Base-by-base conservation (phyloP, 2,329 filamentous ascomycete species). In the Phialophora tarda region DNA sequence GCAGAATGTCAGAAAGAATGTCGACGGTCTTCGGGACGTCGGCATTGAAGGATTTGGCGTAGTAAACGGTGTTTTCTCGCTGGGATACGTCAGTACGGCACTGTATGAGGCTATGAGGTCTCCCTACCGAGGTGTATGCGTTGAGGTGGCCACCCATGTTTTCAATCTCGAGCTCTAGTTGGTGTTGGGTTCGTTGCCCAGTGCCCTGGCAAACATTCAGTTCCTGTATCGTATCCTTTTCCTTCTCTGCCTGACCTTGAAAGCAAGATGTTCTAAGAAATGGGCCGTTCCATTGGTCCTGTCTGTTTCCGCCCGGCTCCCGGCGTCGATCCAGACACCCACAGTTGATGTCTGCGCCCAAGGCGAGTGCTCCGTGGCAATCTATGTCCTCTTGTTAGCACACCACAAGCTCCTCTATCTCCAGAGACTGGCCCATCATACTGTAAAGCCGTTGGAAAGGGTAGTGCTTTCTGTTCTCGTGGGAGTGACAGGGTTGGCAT, bases 51-150 rank as follows among this genome's bases (percentile, higher is more conserved):
- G 94, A 90, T 85, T 98, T 97, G 82, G 95, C 95, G 82, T 98
- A 99, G 88, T 99, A 99, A 78, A 99, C 95, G 76, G 95, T 99
- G 88, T 97, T 98, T 83, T 99, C 95, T 81, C 95, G 92, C 93
- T 92, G 21, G 70, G 64, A 56, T 21, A n/a, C 38, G 17, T 44
- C 17, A 44, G 38, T 44, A 44, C 56, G 50, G 66, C 53, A 32
- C 32, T 54, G 23, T 10, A 53, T 59, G 58, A 6, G 53, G 47
- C 61, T 71, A 71, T 71, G 71, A 60, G 63, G 38, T 60, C 65
- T 63, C 75, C 90, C 77, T 89, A 97, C 93, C 85, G 94, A 98
- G 76, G 95, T 99, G 86, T 99, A 99, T 80, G 95, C 95, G 83
- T 99, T 99, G 76, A 99, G 87, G 85, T 99, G 95, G 72, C 92